A percentile compares a stretch with the other conserved stretches of the same genome.
phyloP scores from a whole-genome alignment of 2,329 filamentous ascomycete genomes.

The Lachnellula arida region DNA sequence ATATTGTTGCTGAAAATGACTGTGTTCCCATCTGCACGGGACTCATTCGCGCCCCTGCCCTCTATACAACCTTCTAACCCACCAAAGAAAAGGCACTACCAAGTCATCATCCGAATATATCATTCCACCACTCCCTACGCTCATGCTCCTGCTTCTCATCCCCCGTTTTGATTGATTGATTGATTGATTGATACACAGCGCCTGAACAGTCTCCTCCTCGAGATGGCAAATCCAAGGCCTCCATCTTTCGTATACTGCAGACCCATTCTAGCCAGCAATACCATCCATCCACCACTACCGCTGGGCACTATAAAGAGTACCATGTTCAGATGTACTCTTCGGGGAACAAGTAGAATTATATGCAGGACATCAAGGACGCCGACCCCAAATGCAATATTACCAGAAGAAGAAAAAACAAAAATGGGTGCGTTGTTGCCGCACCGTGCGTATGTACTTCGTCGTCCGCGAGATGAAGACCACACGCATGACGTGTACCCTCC shows the following conservation, averaged over 20 bases:
- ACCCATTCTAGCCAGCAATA: not conserved
- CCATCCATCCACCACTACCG: not conserved
- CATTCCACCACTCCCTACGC: conserved; percentile 6
- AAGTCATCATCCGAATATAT: conserved; percentile 7
- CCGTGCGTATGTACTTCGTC: conserved; percentile 26
- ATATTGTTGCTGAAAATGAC: conserved; percentile 28
- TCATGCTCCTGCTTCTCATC: not conserved
- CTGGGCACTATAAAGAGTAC: conserved; percentile 7
- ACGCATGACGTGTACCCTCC: conserved; percentile 21
- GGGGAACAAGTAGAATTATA: conserved; percentile 24
- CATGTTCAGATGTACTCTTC: conserved; percentile 9
- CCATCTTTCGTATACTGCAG: conserved; percentile 21
- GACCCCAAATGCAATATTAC: conserved; percentile 31
- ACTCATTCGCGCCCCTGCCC: conserved; percentile 6
- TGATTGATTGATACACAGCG: conserved; percentile 24
- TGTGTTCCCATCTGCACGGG: conserved; percentile 7
- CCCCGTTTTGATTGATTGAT: conserved; percentile 18
- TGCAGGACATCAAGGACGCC: conserved; percentile 29
- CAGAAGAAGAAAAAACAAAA: conserved; percentile 26
- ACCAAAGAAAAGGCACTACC: not conserved
- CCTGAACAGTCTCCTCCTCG: conserved; percentile 2
- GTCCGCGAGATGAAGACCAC: conserved; percentile 12
- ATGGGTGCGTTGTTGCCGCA: conserved; percentile 24
- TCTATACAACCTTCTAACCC: conserved; percentile 19
- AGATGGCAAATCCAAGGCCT: conserved; percentile 3